Evolutionary conservation across 768 basidiomycete genomes (phyloP).

Genomic region (Fomitopsis pulvina): DNA sequence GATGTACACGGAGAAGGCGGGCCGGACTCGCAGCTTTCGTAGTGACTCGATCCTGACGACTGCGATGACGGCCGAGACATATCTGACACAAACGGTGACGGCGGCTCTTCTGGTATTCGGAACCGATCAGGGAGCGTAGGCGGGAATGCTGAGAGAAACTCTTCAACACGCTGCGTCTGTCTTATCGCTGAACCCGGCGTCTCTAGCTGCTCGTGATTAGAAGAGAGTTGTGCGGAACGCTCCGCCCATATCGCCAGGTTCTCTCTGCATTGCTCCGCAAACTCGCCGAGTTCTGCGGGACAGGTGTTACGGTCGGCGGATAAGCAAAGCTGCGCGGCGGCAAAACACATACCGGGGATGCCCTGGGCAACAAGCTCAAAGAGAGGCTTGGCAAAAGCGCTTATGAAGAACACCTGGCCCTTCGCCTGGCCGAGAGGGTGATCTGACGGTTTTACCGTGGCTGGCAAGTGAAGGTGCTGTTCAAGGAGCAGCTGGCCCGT

Average conservation of each 20-base stretch:
- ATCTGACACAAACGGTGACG: slow-evolving; percentile 12
- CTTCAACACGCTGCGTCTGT: slow-evolving; percentile 22
- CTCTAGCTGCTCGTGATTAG: slow-evolving; percentile 10
- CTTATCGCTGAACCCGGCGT: slow-evolving; percentile 3
- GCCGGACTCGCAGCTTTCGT: slow-evolving; percentile 20
- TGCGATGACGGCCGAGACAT: slow-evolving; percentile 14
- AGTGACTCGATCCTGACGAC: slow-evolving; percentile 17
- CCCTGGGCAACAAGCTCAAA: slow-evolving; percentile 68
- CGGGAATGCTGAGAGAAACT: slow-evolving; percentile 49
- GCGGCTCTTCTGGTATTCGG: slow-evolving; percentile 17
- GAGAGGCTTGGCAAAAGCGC: slow-evolving; percentile 75
- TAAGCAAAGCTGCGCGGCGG: neutral
- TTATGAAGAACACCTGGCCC: slow-evolving; percentile 87
- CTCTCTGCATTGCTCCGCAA: slow-evolving; percentile 55
- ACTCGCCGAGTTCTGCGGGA: slow-evolving; percentile 56
- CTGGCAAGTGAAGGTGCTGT: slow-evolving; percentile 63
- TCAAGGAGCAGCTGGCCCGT: slow-evolving; percentile 84
- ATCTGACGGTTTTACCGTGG: slow-evolving; percentile 41
- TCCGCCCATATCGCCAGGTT: slow-evolving; percentile 70
- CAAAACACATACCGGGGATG: slow-evolving; percentile 56
- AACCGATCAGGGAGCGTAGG: slow-evolving; percentile 45
- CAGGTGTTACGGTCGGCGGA: neutral
- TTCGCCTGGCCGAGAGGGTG: slow-evolving; percentile 60
- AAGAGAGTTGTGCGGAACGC: slow-evolving; percentile 35
- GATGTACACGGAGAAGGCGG: slow-evolving; percentile 15